Percentiles rank a stretch among this genome's conserved stretches.
phyloP scores from a whole-genome alignment of 129 eudicot species.

The Daucus carota region DNA sequence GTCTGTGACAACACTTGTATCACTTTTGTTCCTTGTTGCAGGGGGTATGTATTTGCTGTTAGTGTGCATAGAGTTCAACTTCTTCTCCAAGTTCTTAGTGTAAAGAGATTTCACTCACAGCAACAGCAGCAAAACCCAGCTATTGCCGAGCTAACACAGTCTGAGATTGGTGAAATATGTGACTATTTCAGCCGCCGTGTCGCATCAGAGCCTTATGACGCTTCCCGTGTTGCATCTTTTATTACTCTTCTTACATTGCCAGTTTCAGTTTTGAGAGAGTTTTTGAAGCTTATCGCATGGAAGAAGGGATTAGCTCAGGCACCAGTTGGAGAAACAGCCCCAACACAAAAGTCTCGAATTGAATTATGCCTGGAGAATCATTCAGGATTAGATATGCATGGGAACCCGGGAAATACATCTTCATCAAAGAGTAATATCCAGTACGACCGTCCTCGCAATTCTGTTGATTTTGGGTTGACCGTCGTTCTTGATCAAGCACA shows the following conservation, averaged over 20 bases:
- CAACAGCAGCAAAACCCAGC: slow-evolving; percentile 60
- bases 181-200: slow-evolving; percentile 99
- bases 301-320: slow-evolving; percentile 66
- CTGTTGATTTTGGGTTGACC: slow-evolving; percentile 89
- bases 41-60: slow-evolving; percentile 97
- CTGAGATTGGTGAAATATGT: slow-evolving; percentile 89
- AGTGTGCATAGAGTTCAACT: slow-evolving; percentile 98
- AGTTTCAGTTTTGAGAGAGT: slow-evolving; percentile 76
- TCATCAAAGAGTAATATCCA: slow-evolving; percentile 79
- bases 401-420: slow-evolving; percentile 41
- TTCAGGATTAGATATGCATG: slow-evolving; percentile 44
- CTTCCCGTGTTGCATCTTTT: slow-evolving; percentile 97
- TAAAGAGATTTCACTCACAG: slow-evolving; percentile 79
- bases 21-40: slow-evolving; percentile 21
- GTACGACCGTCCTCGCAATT: slow-evolving; percentile 70
- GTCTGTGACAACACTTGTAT: not conserved
- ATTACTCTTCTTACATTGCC: slow-evolving; percentile 91
- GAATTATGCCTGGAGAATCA: slow-evolving; percentile 97
- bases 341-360: slow-evolving; percentile 74
- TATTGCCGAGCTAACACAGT: slow-evolving; percentile 56
- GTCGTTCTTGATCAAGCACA: slow-evolving; percentile 88
- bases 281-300: slow-evolving; percentile 90
- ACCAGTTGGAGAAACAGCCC: slow-evolving; percentile 64
- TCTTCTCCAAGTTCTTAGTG: slow-evolving; percentile 91
- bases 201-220: slow-evolving; percentile 98